A percentile compares a stretch with the other conserved stretches of the same genome.
phyloP scores from a whole-genome alignment of 495 filamentous ascomycete species.

The Xanthoparmelia taractica region DNA sequence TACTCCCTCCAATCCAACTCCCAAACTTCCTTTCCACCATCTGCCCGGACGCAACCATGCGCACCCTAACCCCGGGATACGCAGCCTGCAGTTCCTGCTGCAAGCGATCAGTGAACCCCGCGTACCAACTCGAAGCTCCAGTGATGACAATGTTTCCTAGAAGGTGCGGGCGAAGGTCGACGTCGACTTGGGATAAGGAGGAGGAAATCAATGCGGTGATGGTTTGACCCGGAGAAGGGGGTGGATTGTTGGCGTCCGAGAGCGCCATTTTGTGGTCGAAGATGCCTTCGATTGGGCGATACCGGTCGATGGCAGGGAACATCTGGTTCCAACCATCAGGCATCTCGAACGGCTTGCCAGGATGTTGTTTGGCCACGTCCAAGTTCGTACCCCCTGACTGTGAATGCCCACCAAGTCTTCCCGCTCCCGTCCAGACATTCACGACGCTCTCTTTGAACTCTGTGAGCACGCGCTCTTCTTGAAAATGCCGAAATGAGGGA shows the following conservation, averaged over 20 bases:
- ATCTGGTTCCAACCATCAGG: conserved; percentile 92
- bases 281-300: conserved; percentile 73
- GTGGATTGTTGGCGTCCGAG: conserved; percentile 38
- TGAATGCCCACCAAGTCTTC: conserved; percentile 50
- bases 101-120: conserved; percentile 83
- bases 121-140: conserved; percentile 72
- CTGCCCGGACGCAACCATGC: conserved; percentile 76
- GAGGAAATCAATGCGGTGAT: conserved; percentile 72
- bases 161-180: conserved; percentile 76
- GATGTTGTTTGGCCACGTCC: conserved; percentile 55
- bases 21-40: conserved; percentile 81
- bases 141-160: conserved; percentile 89
- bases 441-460: conserved; percentile 98
- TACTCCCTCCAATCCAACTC: conserved; percentile 94
- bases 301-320: conserved; percentile 72
- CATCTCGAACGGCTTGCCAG: conserved; percentile 87
- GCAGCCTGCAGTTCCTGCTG: conserved; percentile 69
- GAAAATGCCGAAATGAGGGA: conserved; percentile 64
- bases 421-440: conserved; percentile 82
- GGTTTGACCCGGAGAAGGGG: conserved; percentile 59
- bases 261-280: conserved; percentile 73
- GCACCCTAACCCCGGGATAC: conserved; percentile 75
- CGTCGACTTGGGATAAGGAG: conserved; percentile 70
- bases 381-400: conserved; percentile 56
- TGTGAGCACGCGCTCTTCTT: conserved; percentile 88